These are phyloP conservation scores for Salix arbutifolia DNA, from an alignment of 345 rosid genomes.

Conservation along the genomic window DNA sequence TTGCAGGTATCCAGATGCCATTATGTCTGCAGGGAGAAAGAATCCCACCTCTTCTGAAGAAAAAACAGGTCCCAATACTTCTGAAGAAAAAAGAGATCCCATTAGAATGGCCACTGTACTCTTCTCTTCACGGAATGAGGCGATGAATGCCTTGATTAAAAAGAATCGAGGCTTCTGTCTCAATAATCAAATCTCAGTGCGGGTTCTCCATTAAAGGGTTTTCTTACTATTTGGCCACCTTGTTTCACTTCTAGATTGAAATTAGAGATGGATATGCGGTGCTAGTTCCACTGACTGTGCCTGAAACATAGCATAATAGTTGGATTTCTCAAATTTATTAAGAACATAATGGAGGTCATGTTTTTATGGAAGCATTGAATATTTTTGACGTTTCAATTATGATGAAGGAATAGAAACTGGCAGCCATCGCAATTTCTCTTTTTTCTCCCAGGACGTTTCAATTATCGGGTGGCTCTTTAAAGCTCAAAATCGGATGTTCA, in stretches of 20 bases:
- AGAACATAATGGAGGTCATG: not conserved
- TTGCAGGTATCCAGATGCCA: constrained; percentile 36
- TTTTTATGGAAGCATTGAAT: too few relatives aligned
- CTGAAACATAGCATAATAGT: not conserved
- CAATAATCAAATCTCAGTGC: constrained; percentile 51
- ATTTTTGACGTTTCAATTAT: not conserved
- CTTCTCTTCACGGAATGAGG: constrained; percentile 49
- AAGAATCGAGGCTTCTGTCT: constrained; percentile 63
- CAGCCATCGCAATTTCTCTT: not conserved
- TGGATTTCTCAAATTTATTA: not conserved
- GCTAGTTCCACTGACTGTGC: not conserved
- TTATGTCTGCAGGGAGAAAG: not conserved
- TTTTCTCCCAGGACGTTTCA: not conserved
- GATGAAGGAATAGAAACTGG: not conserved
- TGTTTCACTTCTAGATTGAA: not conserved
- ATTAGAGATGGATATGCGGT: not conserved
- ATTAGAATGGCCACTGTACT: constrained; percentile 42
- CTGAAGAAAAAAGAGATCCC: not conserved
- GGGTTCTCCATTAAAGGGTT: constrained; percentile 56
- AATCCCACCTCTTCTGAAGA: not conserved
- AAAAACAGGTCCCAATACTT: not conserved
- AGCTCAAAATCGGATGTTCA: not conserved
- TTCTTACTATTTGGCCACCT: not conserved
- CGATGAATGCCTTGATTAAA: constrained; percentile 56
- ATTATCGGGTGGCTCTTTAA: not conserved